A percentile compares a stretch with the other conserved stretches of the same genome.
These are phyloP conservation scores for Erodium trifolium DNA, from an alignment of 441 rosid genomes.

Conservation along the genomic window DNA sequence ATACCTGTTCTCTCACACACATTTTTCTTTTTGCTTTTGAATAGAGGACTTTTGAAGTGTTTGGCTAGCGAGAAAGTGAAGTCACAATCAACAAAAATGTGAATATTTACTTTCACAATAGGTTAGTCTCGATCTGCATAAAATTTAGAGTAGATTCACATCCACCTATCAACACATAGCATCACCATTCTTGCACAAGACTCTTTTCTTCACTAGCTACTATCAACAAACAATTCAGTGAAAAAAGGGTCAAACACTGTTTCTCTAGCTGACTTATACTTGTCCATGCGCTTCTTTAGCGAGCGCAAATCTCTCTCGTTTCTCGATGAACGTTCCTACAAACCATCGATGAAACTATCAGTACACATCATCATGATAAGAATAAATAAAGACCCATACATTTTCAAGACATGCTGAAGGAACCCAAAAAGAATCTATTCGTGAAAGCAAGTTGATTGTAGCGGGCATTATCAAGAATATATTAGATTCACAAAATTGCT, in stretches of 20 bases:
- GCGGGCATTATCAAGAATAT: neutral
- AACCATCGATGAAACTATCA: neutral
- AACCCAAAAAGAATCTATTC: neutral
- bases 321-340: slow-evolving; percentile 52
- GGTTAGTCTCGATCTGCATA: too few species aligned
- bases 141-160: neutral
- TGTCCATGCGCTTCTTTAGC: slow-evolving; percentile 62
- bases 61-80: too few species aligned
- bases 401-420: neutral
- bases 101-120: too few species aligned
- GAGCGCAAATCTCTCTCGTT: slow-evolving; percentile 64
- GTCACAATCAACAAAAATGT: too few species aligned
- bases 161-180: neutral
- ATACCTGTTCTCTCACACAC: too few species aligned
- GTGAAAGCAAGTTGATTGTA: neutral
- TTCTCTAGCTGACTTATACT: slow-evolving; percentile 62
- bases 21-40: too few species aligned
- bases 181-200: neutral
- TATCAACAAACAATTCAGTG: slow-evolving; percentile 36
- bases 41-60: too few species aligned
- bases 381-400: neutral
- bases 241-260: slow-evolving; percentile 64
- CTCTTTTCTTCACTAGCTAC: neutral
- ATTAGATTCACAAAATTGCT: neutral
- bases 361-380: neutral